A percentile compares a stretch with the other conserved stretches of the same genome.
Evolutionary conservation across 495 filamentous ascomycete species (phyloP).

Genomic region (Cercophora newfieldiana): DNA sequence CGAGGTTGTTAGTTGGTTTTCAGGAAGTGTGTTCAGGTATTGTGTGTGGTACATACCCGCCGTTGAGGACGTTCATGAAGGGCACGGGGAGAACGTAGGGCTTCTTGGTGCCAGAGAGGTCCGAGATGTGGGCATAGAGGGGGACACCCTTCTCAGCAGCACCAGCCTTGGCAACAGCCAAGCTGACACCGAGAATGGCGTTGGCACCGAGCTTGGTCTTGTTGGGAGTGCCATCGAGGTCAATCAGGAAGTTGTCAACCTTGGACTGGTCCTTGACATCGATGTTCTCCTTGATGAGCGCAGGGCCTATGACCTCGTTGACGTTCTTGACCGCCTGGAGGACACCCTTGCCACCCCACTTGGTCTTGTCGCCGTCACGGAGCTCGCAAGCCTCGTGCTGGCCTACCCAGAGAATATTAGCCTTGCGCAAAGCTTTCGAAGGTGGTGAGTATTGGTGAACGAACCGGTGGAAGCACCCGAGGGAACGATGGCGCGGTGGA

Average conservation of each 20-base stretch:
- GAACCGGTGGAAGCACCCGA: constrained; percentile 95
- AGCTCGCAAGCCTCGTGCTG: constrained; percentile 99
- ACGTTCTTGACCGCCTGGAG: constrained; percentile 95
- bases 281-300: constrained; percentile 85
- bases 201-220: constrained; percentile 99
- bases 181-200: constrained; percentile 93
- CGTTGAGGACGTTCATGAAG: constrained; percentile 99
- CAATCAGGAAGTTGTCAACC: constrained; percentile 92
- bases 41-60: constrained; percentile 56
- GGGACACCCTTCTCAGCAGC: constrained; percentile 98
- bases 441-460: constrained; percentile 31
- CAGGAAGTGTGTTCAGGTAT: not conserved
- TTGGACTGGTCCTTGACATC: constrained; percentile 96
- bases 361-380: constrained; percentile 95
- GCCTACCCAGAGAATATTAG: constrained; percentile 52
- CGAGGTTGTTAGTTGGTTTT: constrained; percentile 30
- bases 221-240: constrained; percentile 94
- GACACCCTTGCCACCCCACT: constrained; percentile 97
- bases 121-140: constrained; percentile 96
- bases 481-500: constrained; percentile 98
- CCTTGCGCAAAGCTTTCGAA: not conserved
- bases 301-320: constrained; percentile 89
- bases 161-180: constrained; percentile 97
- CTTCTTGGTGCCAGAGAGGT: constrained; percentile 99
- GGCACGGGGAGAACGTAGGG: constrained; percentile 98